Conservation (phyloP, 176 grass and related monocot species). For the Alloteropsis semialata region DNA sequence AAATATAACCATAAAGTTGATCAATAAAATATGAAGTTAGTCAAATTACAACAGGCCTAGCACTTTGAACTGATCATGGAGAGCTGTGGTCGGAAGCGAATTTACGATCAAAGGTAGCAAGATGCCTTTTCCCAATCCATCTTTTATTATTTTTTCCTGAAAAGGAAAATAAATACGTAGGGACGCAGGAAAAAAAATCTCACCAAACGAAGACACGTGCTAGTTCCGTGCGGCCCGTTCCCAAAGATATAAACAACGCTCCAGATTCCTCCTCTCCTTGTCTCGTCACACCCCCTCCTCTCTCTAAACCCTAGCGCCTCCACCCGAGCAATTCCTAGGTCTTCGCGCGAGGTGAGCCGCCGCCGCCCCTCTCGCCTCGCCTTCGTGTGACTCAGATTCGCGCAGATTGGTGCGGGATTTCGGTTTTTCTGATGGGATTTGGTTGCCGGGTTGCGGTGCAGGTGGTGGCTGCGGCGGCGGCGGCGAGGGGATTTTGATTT, state of each 20-base stretch:
- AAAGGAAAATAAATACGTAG: not conserved
- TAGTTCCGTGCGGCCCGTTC: not conserved
- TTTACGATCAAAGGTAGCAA: too few species aligned
- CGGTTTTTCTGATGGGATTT: not conserved
- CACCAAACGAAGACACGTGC: slow-evolving; percentile 7
- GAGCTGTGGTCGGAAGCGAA: not conserved
- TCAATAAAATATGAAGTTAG: too few species aligned
- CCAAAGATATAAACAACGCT: not conserved
- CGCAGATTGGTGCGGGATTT: not conserved
- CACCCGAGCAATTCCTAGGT: slow-evolving; percentile 16
- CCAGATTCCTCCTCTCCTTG: not conserved
- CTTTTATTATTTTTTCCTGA: not conserved
- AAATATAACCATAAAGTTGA: too few species aligned
- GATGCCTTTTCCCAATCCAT: not conserved
- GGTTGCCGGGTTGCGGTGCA: not conserved
- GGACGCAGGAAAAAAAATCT: not conserved
- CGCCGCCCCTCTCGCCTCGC: not conserved
- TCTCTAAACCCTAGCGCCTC: slow-evolving; percentile 49
- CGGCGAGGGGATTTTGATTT: not conserved
- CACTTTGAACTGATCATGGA: too few species aligned
- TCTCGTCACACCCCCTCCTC: not conserved
- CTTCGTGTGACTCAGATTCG: not conserved
- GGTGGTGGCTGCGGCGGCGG: not conserved
- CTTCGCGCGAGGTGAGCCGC: slow-evolving; percentile 24
- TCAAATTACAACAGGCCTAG: too few species aligned